These are phyloP conservation scores for Macrolepiota dolichaula DNA, from an alignment of 768 basidiomycete genomes.

Conservation along the genomic window DNA sequence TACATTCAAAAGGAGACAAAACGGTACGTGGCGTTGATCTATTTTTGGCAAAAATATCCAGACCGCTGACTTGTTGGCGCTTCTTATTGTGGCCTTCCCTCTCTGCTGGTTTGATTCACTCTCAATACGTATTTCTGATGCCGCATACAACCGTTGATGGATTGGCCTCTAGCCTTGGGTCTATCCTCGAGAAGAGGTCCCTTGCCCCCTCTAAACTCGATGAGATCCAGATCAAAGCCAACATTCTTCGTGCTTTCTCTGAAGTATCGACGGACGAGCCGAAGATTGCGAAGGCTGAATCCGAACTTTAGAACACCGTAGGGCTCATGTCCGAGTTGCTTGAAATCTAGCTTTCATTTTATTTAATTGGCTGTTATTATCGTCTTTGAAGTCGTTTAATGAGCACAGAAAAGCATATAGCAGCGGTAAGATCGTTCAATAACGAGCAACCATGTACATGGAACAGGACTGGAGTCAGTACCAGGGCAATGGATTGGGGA, in stretches of 20 bases:
- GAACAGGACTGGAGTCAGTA: not conserved
- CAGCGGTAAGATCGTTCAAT: not conserved
- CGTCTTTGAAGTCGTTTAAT: not conserved
- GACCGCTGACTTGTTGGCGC: not conserved
- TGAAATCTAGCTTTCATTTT: not conserved
- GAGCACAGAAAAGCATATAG: not conserved
- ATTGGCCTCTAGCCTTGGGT: constrained; percentile 50
- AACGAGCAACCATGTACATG: not conserved
- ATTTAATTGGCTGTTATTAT: constrained; percentile 7
- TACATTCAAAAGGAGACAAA: constrained; percentile 86
- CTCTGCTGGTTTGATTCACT: not conserved
- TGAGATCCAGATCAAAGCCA: constrained; percentile 89
- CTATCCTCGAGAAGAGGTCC: constrained; percentile 76
- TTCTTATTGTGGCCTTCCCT: not conserved
- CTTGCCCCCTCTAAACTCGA: constrained; percentile 80
- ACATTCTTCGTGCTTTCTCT: constrained; percentile 70
- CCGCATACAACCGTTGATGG: not conserved
- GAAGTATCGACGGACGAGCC: constrained; percentile 34
- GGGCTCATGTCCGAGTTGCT: not conserved
- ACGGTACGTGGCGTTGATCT: constrained; percentile 47
- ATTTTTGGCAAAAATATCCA: constrained; percentile 8
- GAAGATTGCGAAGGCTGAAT: constrained; percentile 31
- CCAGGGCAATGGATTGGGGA: not conserved
- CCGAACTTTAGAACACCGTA: constrained; percentile 40
- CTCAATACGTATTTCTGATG: not conserved